Base-by-base conservation (phyloP, 2,329 filamentous ascomycete genomes). In the Zopfia rhizophila region DNA sequence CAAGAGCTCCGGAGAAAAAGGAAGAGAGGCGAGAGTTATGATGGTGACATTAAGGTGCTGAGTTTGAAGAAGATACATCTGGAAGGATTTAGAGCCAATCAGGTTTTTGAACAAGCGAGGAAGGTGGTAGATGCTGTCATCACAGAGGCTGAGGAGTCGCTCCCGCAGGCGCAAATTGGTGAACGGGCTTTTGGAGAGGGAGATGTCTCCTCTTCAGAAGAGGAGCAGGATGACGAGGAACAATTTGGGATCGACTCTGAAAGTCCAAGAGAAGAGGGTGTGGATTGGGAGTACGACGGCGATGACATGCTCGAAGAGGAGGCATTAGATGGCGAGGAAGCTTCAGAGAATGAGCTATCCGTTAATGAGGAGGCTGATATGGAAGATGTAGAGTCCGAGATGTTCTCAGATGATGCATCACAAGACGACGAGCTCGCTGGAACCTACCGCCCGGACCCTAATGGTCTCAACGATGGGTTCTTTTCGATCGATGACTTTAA, bases 401-500 rank as follows among this genome's bases (percentile, higher is more conserved):
- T 65, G 0, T 64, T 66, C 36, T 66, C 60, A 1, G 69, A 72
- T 7, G 78, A 80, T 1, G 73, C 73, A 2, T 59, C 56, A 5
- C 61, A 64, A 8, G 75, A 79, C 3, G 79, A 80, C 14, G 74
- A 78, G 31, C 69, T 76, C 4, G 70, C 74, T 1, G 80, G 81
- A 36, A 81, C 82, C 27, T 87, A 87, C 48, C 75, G 85, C 7
- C 79, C 86, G 58, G 91, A 97, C 63, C 85, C 86, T 3, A 81
- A 94, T 65, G 91, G 91, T 5, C 83, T 99, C 22, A 97, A 99
- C 64, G 94, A 99, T 66, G 93, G 91, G 4, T 99, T 99, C 76
- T 99, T 99, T 75, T 96, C 91, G 12, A 93, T 99, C 61, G 92
- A 97, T 63, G 86, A 95, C 48, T 99, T 99, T 82, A 99, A 99